Evolutionary conservation across 805 yeast species (phyloP), one percentile per base, ranked within the genome.

Genomic region (Monosporozyma aquatica): DNA sequence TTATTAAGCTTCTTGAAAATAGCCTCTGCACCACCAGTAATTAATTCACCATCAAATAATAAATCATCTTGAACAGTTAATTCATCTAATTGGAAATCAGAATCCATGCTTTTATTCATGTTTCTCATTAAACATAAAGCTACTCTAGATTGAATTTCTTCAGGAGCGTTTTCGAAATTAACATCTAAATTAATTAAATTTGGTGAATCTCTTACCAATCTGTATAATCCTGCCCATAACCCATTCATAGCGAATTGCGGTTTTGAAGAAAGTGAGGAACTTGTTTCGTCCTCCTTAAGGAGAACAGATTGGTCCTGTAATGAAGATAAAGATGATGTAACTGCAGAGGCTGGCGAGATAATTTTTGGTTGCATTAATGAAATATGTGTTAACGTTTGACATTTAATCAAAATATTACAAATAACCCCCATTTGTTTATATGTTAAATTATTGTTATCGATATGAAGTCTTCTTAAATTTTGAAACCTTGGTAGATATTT

Each of bases 121-220:
- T 89, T 89, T 52, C 82, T 75, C 82, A 87, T 80, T 37, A 92
- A 76, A 52, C 82, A 78, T 37, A 84, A 71, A 1, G 95, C 92
- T 43, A 87, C 74, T 53, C 78, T 75, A 35, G 86, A 84, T 53
- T 75, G 78, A 49, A 81, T 71, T 38, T 71, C 67, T 42, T 72
- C 74, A 11, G 87, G 80, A 49, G 83, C 70, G 17, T 67, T 62
- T 18, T 71, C 78, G 44, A 71, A 70, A 52, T 84, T 90, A 42
- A 83, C 68, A 50, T 82, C 92, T 30, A 86, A 61, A 7, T 78
- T 76, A 40, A 78, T 75, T 39, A 87, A 64, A 14, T 80, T 72
- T 25, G 70, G 69, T 0, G 87, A 76, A 40, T 73, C 68, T 53
- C 78, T 76, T 17, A 82, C 76, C 3, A 86, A 81, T 40, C 78